Conservation (phyloP, 495 filamentous ascomycete genomes). For the Hypomontagnella monticulosa region DNA sequence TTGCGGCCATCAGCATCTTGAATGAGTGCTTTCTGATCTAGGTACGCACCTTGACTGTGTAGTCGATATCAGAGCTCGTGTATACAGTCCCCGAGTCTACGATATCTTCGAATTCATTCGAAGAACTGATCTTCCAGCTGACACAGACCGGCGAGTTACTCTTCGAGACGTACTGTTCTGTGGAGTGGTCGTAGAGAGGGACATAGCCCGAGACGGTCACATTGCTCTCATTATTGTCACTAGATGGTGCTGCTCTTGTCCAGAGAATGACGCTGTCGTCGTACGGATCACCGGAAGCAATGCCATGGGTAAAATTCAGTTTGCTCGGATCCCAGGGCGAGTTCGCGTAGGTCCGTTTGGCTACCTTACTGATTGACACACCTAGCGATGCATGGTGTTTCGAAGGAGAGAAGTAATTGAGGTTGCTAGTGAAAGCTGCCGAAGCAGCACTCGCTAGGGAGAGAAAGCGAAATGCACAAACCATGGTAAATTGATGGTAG, state of each 20-base stretch:
- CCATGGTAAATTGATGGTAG: constrained; percentile 21
- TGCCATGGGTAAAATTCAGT: constrained; percentile 68
- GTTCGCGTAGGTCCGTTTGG: constrained; percentile 45
- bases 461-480: constrained; percentile 20
- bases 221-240: constrained; percentile 62
- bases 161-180: constrained; percentile 57
- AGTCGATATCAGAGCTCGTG: constrained; percentile 72
- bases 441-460: constrained; percentile 23
- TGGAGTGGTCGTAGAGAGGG: constrained; percentile 66
- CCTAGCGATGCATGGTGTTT: constrained; percentile 65
- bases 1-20: constrained; percentile 12
- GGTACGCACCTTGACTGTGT: constrained; percentile 65
- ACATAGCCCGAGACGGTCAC: constrained; percentile 63
- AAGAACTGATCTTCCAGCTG: constrained; percentile 55
- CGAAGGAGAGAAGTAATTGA: constrained; percentile 70
- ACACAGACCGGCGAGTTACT: constrained; percentile 69
- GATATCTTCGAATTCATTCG: constrained; percentile 50
- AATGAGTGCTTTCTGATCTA: background rate
- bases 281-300: constrained; percentile 72
- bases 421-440: constrained; percentile 55
- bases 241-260: constrained; percentile 66
- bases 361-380: constrained; percentile 60
- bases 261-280: constrained; percentile 70
- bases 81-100: constrained; percentile 62
- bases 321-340: constrained; percentile 54